Evolutionary conservation across 2,329 filamentous ascomycete genomes (phyloP).

Genomic region (Botrytis paeoniae): DNA sequence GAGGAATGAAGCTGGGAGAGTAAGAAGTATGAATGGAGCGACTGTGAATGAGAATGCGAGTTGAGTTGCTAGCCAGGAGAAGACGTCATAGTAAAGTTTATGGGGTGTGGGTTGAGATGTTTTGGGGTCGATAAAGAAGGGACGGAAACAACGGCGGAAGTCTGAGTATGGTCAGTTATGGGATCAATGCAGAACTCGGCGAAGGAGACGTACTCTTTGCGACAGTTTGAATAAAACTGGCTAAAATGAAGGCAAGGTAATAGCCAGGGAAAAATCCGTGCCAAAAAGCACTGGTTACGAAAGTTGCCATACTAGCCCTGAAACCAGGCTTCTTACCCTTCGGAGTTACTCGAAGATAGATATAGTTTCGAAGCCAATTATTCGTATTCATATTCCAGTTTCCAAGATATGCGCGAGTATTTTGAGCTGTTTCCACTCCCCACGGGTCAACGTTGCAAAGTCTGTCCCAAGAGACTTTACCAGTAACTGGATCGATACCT

Average conservation of each 20-base stretch:
- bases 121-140: conserved; percentile 83
- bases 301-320: conserved; percentile 88
- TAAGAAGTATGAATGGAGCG: conserved; percentile 81
- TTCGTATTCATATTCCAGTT: conserved; percentile 99
- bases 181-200: background rate
- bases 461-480: conserved; percentile 84
- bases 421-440: conserved; percentile 86
- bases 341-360: conserved; percentile 92
- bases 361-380: conserved; percentile 91
- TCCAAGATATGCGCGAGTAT: conserved; percentile 85
- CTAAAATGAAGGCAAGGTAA: conserved; percentile 85
- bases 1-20: conserved; percentile 64
- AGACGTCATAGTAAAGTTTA: conserved; percentile 85
- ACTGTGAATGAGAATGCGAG: conserved; percentile 79
- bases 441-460: conserved; percentile 85
- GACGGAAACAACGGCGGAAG: conserved; percentile 82
- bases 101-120: conserved; percentile 63
- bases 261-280: conserved; percentile 98
- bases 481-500: conserved; percentile 79
- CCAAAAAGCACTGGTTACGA: conserved; percentile 93
- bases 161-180: conserved; percentile 50
- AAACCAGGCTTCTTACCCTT: conserved; percentile 96
- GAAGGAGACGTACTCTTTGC: conserved; percentile 74
- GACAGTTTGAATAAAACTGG: conserved; percentile 85
- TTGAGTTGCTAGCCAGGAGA: conserved; percentile 74